Evolutionary conservation across 345 rosid species (phyloP).

Genomic region (Sapria himalayana): DNA sequence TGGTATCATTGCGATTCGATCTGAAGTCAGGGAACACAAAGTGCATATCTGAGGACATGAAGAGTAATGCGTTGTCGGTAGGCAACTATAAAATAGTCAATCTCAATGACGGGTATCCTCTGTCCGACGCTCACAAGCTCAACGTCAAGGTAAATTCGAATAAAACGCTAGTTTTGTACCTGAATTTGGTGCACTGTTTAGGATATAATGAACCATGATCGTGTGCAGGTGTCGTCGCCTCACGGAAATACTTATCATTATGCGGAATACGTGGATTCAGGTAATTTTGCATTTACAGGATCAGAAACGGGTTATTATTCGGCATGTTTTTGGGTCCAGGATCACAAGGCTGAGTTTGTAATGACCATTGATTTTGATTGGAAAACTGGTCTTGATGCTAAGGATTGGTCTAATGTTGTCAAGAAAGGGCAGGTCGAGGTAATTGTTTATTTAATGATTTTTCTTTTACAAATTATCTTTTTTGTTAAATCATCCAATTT

Average conservation of each 20-base stretch:
- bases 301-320: conserved; percentile 37
- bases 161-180: too few species aligned
- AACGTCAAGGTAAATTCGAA: conserved; percentile 26
- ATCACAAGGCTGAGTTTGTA: conserved; percentile 13
- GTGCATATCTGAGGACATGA: conserved; percentile 78
- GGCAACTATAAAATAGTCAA: conserved; percentile 42
- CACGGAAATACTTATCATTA: conserved; percentile 32
- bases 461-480: neutral
- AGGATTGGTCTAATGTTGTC: conserved; percentile 57
- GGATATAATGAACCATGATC: too few species aligned
- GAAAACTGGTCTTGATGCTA: conserved; percentile 59
- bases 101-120: conserved; percentile 27
- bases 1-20: conserved; percentile 40
- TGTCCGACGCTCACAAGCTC: conserved; percentile 41
- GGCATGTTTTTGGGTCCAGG: conserved; percentile 37
- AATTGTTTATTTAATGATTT: conserved; percentile 1
- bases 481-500: too few species aligned
- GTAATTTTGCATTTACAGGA: conserved; percentile 56
- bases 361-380: conserved; percentile 52
- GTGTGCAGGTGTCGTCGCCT: conserved; percentile 52
- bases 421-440: conserved; percentile 57
- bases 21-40: conserved; percentile 34
- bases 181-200: too few species aligned
- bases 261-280: conserved; percentile 35
- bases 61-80: conserved; percentile 32